phyloP scores from a whole-genome alignment of 768 basidiomycete species.

The Tulasnella sp. region DNA sequence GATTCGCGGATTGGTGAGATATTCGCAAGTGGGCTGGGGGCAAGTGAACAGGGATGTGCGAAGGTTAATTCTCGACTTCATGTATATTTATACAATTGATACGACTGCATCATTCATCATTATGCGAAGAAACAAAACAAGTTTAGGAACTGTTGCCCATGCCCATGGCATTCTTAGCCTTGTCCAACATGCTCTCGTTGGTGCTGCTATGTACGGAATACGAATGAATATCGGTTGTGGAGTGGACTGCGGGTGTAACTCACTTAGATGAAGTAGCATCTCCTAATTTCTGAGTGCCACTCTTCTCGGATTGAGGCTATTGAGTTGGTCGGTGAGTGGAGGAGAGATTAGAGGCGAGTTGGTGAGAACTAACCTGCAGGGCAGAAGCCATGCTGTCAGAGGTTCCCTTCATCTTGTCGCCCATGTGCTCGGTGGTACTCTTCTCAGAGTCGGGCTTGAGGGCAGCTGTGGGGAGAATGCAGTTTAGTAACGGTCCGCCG shows the following conservation, averaged over 20 bases:
- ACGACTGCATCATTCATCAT: not conserved
- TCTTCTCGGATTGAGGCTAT: conserved; percentile 34
- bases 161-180: conserved; percentile 44
- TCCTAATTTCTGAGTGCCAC: conserved; percentile 36
- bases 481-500: not conserved
- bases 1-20: not conserved
- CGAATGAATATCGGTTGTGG: not conserved
- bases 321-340: not conserved
- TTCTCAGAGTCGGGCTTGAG: conserved; percentile 21
- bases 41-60: too few relatives aligned
- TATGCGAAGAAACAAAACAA: not conserved
- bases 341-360: not conserved
- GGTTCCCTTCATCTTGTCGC: conserved; percentile 39
- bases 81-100: not conserved
- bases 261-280: conserved; percentile 24
- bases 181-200: conserved; percentile 27
- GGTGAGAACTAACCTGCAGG: not conserved
- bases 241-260: too few relatives aligned
- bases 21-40: too few relatives aligned
- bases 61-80: too few relatives aligned
- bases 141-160: conserved; percentile 24
- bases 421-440: conserved; percentile 33
- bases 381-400: conserved; percentile 16
- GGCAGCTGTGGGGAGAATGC: not conserved
- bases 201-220: not conserved